Percentiles rank a stretch among this genome's conserved stretches.
phyloP scores from a whole-genome alignment of 1,284 basidiomycete genomes.

The Ustilago loliicola region DNA sequence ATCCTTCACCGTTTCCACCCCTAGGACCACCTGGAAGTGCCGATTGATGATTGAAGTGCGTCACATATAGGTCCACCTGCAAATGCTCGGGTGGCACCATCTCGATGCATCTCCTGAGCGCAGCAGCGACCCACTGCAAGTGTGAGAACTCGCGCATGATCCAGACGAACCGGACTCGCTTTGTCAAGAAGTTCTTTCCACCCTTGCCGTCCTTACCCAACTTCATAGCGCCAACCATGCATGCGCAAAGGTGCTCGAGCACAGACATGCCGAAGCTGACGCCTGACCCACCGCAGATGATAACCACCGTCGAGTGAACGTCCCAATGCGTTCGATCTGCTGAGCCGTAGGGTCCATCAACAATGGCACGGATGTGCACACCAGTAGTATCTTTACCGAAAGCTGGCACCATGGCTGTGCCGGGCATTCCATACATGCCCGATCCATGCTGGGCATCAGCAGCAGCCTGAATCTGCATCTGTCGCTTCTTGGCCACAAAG shows the following conservation, averaged over 20 bases:
- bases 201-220: slow-evolving; percentile 60
- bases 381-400: slow-evolving; percentile 72
- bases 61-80: slow-evolving; percentile 83
- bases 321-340: slow-evolving; percentile 79
- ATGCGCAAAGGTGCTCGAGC: slow-evolving; percentile 79
- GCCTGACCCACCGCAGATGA: slow-evolving; percentile 84
- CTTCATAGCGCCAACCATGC: slow-evolving; percentile 72
- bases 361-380: slow-evolving; percentile 77
- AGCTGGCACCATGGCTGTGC: slow-evolving; percentile 50
- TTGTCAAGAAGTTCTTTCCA: slow-evolving; percentile 73
- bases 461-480: slow-evolving; percentile 56
- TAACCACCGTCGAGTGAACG: slow-evolving; percentile 76
- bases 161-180: slow-evolving; percentile 84
- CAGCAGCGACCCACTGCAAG: slow-evolving; percentile 83
- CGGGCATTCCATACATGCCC: slow-evolving; percentile 48
- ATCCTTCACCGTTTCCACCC: slow-evolving; percentile 11
- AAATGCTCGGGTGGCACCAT: slow-evolving; percentile 77
- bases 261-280: slow-evolving; percentile 82
- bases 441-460: slow-evolving; percentile 49
- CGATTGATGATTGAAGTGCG: slow-evolving; percentile 59
- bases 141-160: slow-evolving; percentile 85
- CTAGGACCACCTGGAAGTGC: slow-evolving; percentile 21
- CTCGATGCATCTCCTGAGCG: slow-evolving; percentile 78
- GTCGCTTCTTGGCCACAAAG: slow-evolving; percentile 61
- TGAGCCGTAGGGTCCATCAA: slow-evolving; percentile 86